Percentiles rank a stretch among this genome's conserved stretches.
These are phyloP conservation scores for Cicer yamashitae DNA, from an alignment of 306 rosid genomes.

Conservation along the genomic window DNA sequence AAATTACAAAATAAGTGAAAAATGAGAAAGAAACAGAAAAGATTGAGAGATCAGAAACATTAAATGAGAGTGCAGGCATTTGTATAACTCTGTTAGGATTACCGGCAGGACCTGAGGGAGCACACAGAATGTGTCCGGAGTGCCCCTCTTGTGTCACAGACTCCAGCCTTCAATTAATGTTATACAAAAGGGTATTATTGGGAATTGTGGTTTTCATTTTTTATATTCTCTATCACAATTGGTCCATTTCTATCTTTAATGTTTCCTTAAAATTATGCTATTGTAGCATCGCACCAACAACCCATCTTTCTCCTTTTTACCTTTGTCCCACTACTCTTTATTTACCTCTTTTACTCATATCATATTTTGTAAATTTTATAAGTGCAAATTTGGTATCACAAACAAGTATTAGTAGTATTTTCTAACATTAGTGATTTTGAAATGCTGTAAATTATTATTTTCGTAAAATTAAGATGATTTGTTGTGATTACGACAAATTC, in stretches of 20 bases:
- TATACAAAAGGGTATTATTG: constrained; percentile 60
- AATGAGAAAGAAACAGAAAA: constrained; percentile 34
- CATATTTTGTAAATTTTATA: background rate
- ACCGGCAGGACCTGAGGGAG: constrained; percentile 44
- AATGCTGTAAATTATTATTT: no score
- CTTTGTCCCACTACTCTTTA: constrained; percentile 29
- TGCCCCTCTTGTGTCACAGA: constrained; percentile 64
- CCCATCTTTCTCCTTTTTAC: constrained; percentile 59
- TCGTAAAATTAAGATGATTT: no score
- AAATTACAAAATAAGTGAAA: constrained; percentile 24
- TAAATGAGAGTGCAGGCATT: constrained; percentile 41
- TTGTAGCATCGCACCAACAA: constrained; percentile 40
- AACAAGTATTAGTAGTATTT: no score
- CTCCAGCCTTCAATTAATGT: constrained; percentile 42
- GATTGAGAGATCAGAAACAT: constrained; percentile 35
- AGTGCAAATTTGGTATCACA: no score
- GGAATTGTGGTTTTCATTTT: constrained; percentile 60
- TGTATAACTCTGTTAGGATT: constrained; percentile 50
- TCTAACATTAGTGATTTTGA: no score
- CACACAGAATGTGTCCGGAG: constrained; percentile 73
- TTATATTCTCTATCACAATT: constrained; percentile 47
- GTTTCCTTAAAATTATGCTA: constrained; percentile 60
- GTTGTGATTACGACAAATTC: no score
- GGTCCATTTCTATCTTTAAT: constrained; percentile 56
- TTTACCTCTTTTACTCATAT: background rate